Conservation (phyloP, 495 filamentous ascomycete species). For the Terfezia boudieri region DNA sequence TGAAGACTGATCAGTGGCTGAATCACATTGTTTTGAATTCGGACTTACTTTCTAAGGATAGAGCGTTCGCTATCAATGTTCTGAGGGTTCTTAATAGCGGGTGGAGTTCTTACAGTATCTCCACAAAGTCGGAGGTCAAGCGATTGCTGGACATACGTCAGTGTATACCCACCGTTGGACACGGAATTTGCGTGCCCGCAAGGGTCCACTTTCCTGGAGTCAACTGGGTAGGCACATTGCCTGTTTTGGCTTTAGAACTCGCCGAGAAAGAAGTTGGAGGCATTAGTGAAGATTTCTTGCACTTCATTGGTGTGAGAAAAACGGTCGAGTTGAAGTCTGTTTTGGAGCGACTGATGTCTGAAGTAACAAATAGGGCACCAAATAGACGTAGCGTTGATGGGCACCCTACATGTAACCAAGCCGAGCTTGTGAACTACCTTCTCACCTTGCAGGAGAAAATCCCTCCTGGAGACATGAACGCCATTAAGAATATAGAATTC, state of each 20-base stretch:
- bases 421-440: slow-evolving; percentile 89
- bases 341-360: slow-evolving; percentile 52
- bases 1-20: neutral
- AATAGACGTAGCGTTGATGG: no score
- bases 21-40: neutral
- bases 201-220: slow-evolving; percentile 87
- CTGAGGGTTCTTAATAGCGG: neutral
- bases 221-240: slow-evolving; percentile 78
- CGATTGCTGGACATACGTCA: slow-evolving; percentile 39
- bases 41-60: neutral
- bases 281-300: slow-evolving; percentile 74
- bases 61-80: neutral
- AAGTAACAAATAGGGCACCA: no score
- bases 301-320: slow-evolving; percentile 52
- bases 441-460: slow-evolving; percentile 79
- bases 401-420: slow-evolving; percentile 54
- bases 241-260: slow-evolving; percentile 46
- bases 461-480: slow-evolving; percentile 56
- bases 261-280: no score
- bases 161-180: slow-evolving; percentile 60
- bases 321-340: slow-evolving; percentile 86
- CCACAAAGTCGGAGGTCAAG: slow-evolving; percentile 37
- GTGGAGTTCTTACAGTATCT: neutral
- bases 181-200: slow-evolving; percentile 65
- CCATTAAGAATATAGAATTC: slow-evolving; percentile 50